Conservation (phyloP, 306 rosid genomes). For the Ormosia emarginata region DNA sequence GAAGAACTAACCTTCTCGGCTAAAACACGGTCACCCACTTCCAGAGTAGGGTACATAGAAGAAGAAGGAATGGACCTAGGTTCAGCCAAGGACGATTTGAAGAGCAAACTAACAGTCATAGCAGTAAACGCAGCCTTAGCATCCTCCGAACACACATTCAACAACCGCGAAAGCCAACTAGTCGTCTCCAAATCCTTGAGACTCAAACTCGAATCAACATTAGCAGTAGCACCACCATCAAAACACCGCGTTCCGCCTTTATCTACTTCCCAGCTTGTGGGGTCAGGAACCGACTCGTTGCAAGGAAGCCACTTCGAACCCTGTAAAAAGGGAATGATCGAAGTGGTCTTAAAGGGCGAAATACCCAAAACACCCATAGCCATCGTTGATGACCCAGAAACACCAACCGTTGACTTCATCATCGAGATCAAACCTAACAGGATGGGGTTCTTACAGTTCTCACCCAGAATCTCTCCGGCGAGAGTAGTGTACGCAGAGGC, state of each 20-base stretch:
- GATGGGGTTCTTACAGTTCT: slow-evolving; percentile 48
- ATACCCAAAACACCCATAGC: slow-evolving; percentile 52
- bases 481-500: slow-evolving; percentile 38
- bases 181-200: slow-evolving; percentile 35
- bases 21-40: slow-evolving; percentile 87
- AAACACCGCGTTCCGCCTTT: slow-evolving; percentile 49
- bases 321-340: slow-evolving; percentile 61
- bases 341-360: slow-evolving; percentile 55
- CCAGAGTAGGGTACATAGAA: slow-evolving; percentile 89
- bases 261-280: slow-evolving; percentile 47
- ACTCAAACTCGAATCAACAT: not conserved
- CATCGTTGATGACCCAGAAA: slow-evolving; percentile 46
- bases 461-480: slow-evolving; percentile 61
- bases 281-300: slow-evolving; percentile 48
- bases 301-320: slow-evolving; percentile 79
- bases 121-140: slow-evolving; percentile 81
- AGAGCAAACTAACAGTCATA: slow-evolving; percentile 66
- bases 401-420: slow-evolving; percentile 64
- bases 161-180: slow-evolving; percentile 63
- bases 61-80: slow-evolving; percentile 90
- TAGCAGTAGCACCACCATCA: not conserved
- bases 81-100: slow-evolving; percentile 80
- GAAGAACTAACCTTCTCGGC: slow-evolving; percentile 76
- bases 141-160: slow-evolving; percentile 65
- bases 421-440: slow-evolving; percentile 68